Evolutionary conservation across 2,329 filamentous ascomycete species (phyloP), one percentile per base, ranked within the genome.

Genomic region (Botrytis medusae): DNA sequence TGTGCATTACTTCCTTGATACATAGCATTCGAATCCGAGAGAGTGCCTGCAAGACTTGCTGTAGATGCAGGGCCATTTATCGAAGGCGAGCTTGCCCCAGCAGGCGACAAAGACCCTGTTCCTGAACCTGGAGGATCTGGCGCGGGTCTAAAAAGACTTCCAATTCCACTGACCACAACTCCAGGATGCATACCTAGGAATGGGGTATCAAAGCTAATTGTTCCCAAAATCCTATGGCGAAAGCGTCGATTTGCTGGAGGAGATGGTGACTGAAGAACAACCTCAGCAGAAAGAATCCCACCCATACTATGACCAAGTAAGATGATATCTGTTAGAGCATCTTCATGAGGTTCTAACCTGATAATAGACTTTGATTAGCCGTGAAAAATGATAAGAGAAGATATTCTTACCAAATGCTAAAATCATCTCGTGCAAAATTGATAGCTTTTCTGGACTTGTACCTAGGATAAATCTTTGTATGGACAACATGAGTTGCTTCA

Each of bases 281-380:
- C 88, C 78, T 98, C 95, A 1, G 93, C 93, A 40, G 92, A 89
- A 40, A 98, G 82, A 37, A 98, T 85, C 1, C 95, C 95, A 25
- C 95, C 95, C 90, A 98, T 95, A 60, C 93, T 97, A 81, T 97
- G 95, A 0, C 95, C 94, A 4, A 97, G 85, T 4, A 98, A 85
- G 32, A 98, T 86, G 3, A 97, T 86, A 83, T 98, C 95, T 1
- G 93, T 94, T 32, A 85, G 87, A 6, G 86, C 83, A 42, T 88
- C 88, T 81, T 95, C 92, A 78, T 97, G 93, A 10, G 93, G 93
- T 73, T 87, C 85, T 44, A 97, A 85, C 93, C 87, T 89, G 74
- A 44, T 46, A 22, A 44, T 22, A 14, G n/a, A 57, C 5, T 44
- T 40, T 42, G 10, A 69, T 78, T 34, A 78, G 76, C 69, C 68